phyloP scores from a whole-genome alignment of 2,329 filamentous ascomycete genomes.

The Amphichorda felina region DNA sequence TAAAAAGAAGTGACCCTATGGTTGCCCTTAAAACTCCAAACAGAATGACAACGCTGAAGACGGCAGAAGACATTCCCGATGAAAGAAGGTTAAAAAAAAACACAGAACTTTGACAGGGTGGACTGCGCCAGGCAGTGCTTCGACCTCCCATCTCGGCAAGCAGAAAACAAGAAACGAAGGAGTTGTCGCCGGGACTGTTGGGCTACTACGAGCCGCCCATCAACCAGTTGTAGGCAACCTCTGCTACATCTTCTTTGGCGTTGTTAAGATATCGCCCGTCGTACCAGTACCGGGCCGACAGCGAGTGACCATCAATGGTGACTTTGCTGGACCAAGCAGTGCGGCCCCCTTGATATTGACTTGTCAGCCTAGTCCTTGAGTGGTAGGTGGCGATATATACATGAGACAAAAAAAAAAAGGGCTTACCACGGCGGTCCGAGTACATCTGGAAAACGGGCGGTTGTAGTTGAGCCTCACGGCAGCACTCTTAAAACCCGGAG shows the following conservation, averaged over 20 bases:
- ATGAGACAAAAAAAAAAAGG: not conserved
- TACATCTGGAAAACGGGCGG: conserved; percentile 51
- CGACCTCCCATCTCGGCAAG: not conserved
- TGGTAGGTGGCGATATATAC: not conserved
- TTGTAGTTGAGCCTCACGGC: conserved; percentile 33
- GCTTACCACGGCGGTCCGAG: conserved; percentile 56
- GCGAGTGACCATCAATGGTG: conserved; percentile 50
- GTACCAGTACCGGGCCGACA: conserved; percentile 80
- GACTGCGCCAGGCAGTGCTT: no score
- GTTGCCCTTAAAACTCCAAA: no score
- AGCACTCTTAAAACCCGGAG: conserved; percentile 33
- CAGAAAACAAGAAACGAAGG: no score
- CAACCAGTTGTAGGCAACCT: conserved; percentile 58
- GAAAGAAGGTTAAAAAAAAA: not conserved
- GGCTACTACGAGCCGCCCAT: conserved; percentile 17
- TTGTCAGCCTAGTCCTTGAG: not conserved
- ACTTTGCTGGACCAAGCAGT: conserved; percentile 85
- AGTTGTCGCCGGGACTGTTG: no score
- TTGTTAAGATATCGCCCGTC: conserved; percentile 82
- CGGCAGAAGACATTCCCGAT: not conserved
- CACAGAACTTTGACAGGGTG: not conserved
- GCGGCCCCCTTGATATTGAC: conserved; percentile 52
- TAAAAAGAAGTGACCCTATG: no score
- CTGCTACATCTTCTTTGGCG: conserved; percentile 82
- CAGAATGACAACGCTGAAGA: not conserved